These are phyloP conservation scores for Suhomyces atakaporum DNA, from an alignment of 1,139 yeast genomes.

Conservation along the genomic window DNA sequence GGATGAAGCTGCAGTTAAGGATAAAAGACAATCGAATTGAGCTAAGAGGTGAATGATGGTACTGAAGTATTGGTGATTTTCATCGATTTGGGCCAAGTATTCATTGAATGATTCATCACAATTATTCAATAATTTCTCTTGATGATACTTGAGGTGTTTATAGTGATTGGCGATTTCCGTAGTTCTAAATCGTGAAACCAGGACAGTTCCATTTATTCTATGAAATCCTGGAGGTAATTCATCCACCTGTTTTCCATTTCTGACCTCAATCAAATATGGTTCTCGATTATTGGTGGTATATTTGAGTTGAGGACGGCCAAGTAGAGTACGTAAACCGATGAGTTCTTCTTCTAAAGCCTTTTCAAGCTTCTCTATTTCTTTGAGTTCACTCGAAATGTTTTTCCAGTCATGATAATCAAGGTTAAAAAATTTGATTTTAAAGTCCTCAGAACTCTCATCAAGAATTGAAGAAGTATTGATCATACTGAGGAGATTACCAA, in stretches of 20 bases:
- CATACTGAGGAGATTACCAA: slow-evolving; percentile 46
- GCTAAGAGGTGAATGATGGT: slow-evolving; percentile 56
- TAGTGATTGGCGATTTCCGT: slow-evolving; percentile 55
- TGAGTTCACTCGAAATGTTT: slow-evolving; percentile 39
- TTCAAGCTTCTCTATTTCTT: slow-evolving; percentile 48
- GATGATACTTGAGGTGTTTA: slow-evolving; percentile 58
- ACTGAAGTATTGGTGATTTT: slow-evolving; percentile 53
- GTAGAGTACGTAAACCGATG: slow-evolving; percentile 36
- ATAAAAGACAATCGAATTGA: slow-evolving; percentile 69
- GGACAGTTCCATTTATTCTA: slow-evolving; percentile 69
- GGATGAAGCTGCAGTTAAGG: slow-evolving; percentile 65
- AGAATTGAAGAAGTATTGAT: slow-evolving; percentile 47
- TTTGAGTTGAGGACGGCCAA: slow-evolving; percentile 60
- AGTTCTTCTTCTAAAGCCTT: slow-evolving; percentile 53
- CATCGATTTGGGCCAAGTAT: slow-evolving; percentile 51
- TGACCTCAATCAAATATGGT: slow-evolving; percentile 72
- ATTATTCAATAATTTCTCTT: slow-evolving; percentile 56
- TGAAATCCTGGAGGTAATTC: slow-evolving; percentile 74
- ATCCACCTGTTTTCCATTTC: slow-evolving; percentile 55
- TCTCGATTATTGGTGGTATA: slow-evolving; percentile 62
- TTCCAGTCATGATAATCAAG: slow-evolving; percentile 41
- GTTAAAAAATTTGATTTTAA: slow-evolving; percentile 47
- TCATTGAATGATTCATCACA: slow-evolving; percentile 57
- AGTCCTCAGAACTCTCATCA: slow-evolving; percentile 8
- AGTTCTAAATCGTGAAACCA: slow-evolving; percentile 72